Evolutionary conservation across 2,329 filamentous ascomycete genomes (phyloP), one percentile per base, ranked within the genome.

Genomic region (Fusarium dlaminii): DNA sequence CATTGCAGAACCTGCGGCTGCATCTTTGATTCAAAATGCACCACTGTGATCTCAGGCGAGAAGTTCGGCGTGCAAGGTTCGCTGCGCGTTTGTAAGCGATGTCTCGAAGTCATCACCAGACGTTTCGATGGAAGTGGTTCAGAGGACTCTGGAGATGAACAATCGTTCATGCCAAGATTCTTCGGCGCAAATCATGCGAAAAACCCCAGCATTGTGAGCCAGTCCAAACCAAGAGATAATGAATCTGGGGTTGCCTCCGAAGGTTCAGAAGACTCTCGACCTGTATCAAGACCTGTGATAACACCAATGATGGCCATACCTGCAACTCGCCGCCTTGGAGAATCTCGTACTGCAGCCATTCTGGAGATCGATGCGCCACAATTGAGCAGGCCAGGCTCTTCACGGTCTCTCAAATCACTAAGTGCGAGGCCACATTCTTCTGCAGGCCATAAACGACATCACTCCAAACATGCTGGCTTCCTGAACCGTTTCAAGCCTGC

Each of bases 1-100:
- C 96, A 99, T 82, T 99, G 96, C 81, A 91, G 97, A 70, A 93
- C 91, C 1, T 99, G 96, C 80, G 96, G 96, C n/a, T 97, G 97
- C 79, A 99, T 99, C 49, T 99, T 99, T 79, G 96, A 98, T 82
- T 94, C 94, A 9, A 97, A 97, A 81, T 99, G 96, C 83, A 99
- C 96, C 1, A 93, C 93, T 10, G 91, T 96, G n/a, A 94, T 98
- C 30, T 90, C 94, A 11, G 96, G 96, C 11, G 90, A 93, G 72
- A 91, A 92, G 56, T 98, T 99, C 81, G 95, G 94, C 22, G 94
- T 98, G 56, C 90, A 91, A 54, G 93, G 94, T 12, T 94, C 91
- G 20, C 87, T 99, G 46, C 90, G 96, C 66, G 94, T 99, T 18
- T 99, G 96, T 84, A 98, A 95, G 77, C 94, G 94, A 29, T 99